Percentiles rank a stretch among this genome's conserved stretches.
phyloP scores from a whole-genome alignment of 495 filamentous ascomycete species.

The Filosporella fistucella region DNA sequence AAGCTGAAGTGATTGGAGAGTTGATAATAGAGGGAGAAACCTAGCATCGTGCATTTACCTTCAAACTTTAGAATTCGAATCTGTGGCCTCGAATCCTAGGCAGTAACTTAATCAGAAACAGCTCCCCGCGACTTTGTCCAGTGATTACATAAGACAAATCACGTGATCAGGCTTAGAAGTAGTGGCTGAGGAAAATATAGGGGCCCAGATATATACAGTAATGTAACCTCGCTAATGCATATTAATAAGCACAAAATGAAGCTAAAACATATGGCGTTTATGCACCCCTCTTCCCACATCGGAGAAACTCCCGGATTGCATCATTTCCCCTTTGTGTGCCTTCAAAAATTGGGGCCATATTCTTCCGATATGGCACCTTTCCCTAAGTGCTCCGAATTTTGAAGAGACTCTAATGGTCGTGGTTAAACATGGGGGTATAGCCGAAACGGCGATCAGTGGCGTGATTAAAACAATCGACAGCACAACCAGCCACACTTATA shows the following conservation, averaged over 20 bases:
- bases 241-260: slow-evolving; percentile 11
- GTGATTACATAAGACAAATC: neutral
- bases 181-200: neutral
- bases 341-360: slow-evolving; percentile 10
- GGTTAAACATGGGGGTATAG: slow-evolving; percentile 8
- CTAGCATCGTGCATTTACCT: slow-evolving; percentile 3
- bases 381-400: slow-evolving; percentile 12
- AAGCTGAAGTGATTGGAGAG: slow-evolving; percentile 3
- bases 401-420: slow-evolving; percentile 10
- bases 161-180: neutral
- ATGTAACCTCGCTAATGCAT: neutral
- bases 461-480: slow-evolving; percentile 8
- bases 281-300: slow-evolving; percentile 3
- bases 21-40: no score
- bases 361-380: slow-evolving; percentile 2
- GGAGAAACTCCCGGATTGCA: slow-evolving; percentile 7
- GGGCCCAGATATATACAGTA: neutral
- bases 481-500: slow-evolving; percentile 1
- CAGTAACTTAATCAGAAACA: neutral
- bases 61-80: slow-evolving; percentile 4
- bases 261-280: slow-evolving; percentile 9
- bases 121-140: neutral
- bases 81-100: slow-evolving; percentile 8
- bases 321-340: slow-evolving; percentile 4
- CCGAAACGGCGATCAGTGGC: slow-evolving; percentile 6